Conservation (phyloP, 2,329 filamentous ascomycete species). For the Colletotrichum gloeosporioides region DNA sequence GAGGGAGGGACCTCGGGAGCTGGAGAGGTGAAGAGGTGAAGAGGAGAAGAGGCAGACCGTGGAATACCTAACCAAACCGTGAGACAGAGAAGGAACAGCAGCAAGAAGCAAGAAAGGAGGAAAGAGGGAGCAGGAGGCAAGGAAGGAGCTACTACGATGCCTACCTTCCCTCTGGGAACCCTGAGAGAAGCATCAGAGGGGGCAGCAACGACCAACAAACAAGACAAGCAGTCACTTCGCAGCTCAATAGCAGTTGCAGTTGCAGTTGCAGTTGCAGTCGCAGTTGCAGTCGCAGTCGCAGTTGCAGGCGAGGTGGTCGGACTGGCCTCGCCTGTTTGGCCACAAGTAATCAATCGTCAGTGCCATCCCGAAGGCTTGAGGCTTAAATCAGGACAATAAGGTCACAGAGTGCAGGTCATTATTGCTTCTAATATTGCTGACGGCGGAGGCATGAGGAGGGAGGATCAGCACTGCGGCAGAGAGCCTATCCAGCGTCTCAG, state of each 20-base stretch:
- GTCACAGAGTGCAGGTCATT: background rate
- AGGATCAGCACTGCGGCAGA: background rate
- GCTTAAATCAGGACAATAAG: background rate
- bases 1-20: background rate
- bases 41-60: background rate
- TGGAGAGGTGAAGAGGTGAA: background rate
- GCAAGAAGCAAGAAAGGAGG: background rate
- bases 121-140: background rate
- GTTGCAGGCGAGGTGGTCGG: background rate
- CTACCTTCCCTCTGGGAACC: background rate
- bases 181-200: background rate
- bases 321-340: background rate
- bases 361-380: background rate
- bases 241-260: background rate
- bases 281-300: background rate
- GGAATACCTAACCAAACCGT: background rate
- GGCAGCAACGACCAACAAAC: background rate
- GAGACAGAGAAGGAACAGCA: background rate
- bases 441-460: background rate
- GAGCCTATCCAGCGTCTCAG: background rate
- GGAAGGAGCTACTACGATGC: background rate
- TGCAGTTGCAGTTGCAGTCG: background rate
- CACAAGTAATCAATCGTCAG: background rate
- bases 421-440: background rate
- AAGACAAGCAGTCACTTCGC: background rate